Conservation (phyloP, 352 stramenopile species). For the Pythium angustatum region DNA sequence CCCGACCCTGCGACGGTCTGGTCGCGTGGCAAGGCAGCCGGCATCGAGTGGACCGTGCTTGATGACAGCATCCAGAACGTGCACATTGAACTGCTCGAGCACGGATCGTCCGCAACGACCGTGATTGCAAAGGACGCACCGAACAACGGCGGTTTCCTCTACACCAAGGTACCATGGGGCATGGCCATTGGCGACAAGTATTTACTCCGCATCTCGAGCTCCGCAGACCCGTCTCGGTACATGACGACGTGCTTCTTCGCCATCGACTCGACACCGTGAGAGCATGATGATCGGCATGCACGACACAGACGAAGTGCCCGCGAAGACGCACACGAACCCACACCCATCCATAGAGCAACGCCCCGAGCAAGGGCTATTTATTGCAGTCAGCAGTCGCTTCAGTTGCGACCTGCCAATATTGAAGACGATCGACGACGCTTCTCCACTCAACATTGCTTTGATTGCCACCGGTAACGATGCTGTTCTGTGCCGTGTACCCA, state of each 20-base stretch:
- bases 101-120: slow-evolving; percentile 64
- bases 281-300: neutral
- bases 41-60: slow-evolving; percentile 76
- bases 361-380: slow-evolving; percentile 12
- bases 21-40: slow-evolving; percentile 65
- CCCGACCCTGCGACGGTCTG: slow-evolving; percentile 57
- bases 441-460: slow-evolving; percentile 1
- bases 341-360: slow-evolving; percentile 9
- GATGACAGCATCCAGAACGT: slow-evolving; percentile 49
- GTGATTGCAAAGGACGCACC: slow-evolving; percentile 53
- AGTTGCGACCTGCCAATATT: slow-evolving; percentile 11
- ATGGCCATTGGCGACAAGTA: slow-evolving; percentile 79
- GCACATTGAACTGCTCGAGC: slow-evolving; percentile 70
- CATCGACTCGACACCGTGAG: slow-evolving; percentile 59
- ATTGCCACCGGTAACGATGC: neutral
- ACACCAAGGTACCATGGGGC: slow-evolving; percentile 80
- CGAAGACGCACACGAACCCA: neutral
- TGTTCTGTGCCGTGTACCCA: neutral
- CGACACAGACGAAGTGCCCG: slow-evolving; percentile 9
- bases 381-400: slow-evolving; percentile 13
- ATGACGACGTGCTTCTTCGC: slow-evolving; percentile 69
- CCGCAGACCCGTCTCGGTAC: slow-evolving; percentile 41
- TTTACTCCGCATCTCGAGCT: slow-evolving; percentile 67
- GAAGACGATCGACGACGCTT: slow-evolving; percentile 21
- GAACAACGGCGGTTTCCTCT: slow-evolving; percentile 75